Evolutionary conservation across 2,329 filamentous ascomycete genomes (phyloP).

Genomic region (Monilinia laxa): DNA sequence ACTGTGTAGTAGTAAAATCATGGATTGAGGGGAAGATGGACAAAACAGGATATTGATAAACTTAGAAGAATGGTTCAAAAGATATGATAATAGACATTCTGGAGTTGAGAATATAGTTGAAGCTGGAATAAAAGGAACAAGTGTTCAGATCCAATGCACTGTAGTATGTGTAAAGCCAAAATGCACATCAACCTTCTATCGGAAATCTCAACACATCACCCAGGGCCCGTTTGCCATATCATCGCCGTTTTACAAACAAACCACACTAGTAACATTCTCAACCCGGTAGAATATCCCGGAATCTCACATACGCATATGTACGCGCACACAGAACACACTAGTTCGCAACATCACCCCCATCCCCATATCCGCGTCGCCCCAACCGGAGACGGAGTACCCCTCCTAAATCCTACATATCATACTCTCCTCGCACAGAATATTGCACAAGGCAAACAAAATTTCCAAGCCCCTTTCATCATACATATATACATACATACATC

Average conservation of each 20-base stretch:
- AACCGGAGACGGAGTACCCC: constrained; percentile 3
- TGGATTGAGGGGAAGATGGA: background rate
- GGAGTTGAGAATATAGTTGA: too few relatives aligned
- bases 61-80: background rate
- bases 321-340: too few relatives aligned
- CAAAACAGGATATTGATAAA: background rate
- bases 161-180: constrained; percentile 3
- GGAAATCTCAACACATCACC: background rate
- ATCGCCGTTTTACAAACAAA: too few relatives aligned
- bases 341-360: background rate
- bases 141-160: background rate
- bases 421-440: background rate
- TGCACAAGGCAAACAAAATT: background rate
- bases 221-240: background rate
- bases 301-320: background rate
- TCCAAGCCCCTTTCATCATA: constrained; percentile 1
- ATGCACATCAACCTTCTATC: background rate
- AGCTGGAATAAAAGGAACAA: background rate
- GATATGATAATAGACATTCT: background rate
- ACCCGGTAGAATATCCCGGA: background rate
- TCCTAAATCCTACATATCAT: background rate
- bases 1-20: constrained; percentile 11
- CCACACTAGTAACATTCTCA: too few relatives aligned
- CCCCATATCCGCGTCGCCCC: background rate
- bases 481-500: background rate